Conservation (phyloP, 306 rosid species). For the Cajanus cajan region DNA sequence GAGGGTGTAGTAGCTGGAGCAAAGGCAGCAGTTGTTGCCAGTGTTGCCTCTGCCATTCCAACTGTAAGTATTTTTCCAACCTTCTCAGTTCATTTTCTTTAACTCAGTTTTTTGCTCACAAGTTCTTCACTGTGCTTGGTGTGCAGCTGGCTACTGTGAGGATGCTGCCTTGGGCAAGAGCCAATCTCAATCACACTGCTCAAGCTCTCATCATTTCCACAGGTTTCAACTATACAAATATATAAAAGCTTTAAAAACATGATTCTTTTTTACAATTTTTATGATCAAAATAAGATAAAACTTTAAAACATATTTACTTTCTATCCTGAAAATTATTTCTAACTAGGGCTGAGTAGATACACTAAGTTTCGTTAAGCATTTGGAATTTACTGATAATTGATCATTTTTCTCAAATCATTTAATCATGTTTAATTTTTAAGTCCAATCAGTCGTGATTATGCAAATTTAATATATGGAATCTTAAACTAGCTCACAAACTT, state of each 20-base stretch:
- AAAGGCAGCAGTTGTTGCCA: slow-evolving; percentile 73
- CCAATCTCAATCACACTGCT: too few relatives aligned
- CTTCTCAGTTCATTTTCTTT: not conserved
- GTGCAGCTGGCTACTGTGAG: slow-evolving; percentile 78
- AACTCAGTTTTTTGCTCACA: not conserved
- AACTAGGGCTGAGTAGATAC: too few relatives aligned
- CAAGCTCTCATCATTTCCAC: slow-evolving; percentile 83
- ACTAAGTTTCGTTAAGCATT: too few relatives aligned
- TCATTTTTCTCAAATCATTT: too few relatives aligned
- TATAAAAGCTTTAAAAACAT: too few relatives aligned
- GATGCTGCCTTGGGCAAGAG: slow-evolving; percentile 91
- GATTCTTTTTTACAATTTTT: not conserved
- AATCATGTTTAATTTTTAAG: too few relatives aligned
- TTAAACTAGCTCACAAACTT: too few relatives aligned
- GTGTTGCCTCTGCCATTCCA: slow-evolving; percentile 80
- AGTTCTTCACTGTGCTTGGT: not conserved
- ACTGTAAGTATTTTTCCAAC: slow-evolving; percentile 45
- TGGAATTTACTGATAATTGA: too few relatives aligned
- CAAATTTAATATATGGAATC: too few relatives aligned
- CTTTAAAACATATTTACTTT: not conserved
- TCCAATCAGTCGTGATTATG: too few relatives aligned
- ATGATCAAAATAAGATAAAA: not conserved
- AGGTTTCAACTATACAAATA: slow-evolving; percentile 57
- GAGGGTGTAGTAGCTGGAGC: slow-evolving; percentile 87
- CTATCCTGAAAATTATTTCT: not conserved